Percentiles rank a stretch among this genome's conserved stretches.
phyloP scores from a whole-genome alignment of 257 asterid genomes.

The Solanum etuberosum region DNA sequence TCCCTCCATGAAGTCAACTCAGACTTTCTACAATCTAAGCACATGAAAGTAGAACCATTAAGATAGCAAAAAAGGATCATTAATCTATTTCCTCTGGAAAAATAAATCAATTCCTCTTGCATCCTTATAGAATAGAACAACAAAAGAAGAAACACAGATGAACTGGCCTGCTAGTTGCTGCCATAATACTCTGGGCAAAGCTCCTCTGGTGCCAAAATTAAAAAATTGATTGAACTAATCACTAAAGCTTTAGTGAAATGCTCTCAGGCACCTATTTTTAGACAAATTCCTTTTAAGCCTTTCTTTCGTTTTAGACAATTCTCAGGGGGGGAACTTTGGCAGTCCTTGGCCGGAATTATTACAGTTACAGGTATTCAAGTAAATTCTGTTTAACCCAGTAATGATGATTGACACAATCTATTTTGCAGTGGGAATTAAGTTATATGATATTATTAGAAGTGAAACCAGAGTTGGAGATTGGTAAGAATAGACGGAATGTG shows the following conservation, averaged over 20 bases:
- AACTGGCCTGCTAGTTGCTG: background rate
- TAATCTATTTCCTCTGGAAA: background rate
- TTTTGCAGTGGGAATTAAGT: background rate
- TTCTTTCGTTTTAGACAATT: background rate
- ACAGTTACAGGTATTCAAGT: background rate
- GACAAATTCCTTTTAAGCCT: background rate
- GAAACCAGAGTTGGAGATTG: background rate
- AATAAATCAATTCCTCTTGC: background rate
- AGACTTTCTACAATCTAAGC: background rate
- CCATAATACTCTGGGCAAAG: background rate
- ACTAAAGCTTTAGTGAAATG: background rate
- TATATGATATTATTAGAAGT: no score
- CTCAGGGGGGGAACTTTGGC: background rate
- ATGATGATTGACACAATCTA: background rate
- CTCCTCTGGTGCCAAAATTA: background rate
- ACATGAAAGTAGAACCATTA: background rate
- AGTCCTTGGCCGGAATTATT: background rate
- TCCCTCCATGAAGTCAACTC: slow-evolving; percentile 27
- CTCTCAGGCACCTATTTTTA: background rate
- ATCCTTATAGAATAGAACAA: background rate
- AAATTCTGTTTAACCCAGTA: background rate
- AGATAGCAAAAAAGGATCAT: background rate
- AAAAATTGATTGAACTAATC: background rate
- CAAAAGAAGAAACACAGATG: background rate
- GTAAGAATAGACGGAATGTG: background rate